Percentiles rank a stretch among this genome's conserved stretches.
Evolutionary conservation across 441 rosid species (phyloP).

Genomic region (Croton laevigatus): DNA sequence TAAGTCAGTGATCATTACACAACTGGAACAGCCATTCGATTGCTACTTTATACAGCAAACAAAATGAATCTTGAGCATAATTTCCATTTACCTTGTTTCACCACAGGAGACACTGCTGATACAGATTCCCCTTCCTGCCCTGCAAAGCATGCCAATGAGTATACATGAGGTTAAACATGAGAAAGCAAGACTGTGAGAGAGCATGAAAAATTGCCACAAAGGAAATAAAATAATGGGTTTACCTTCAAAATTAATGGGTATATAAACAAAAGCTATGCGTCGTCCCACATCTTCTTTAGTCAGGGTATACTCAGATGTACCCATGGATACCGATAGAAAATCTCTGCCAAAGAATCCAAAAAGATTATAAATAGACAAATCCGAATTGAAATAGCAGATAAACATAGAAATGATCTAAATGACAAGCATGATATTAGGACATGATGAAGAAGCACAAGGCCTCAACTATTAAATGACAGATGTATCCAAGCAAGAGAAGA

Average conservation of each 20-base stretch:
- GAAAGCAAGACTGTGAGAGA: constrained; percentile 21
- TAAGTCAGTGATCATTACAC: not conserved
- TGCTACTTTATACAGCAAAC: not conserved
- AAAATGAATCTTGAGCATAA: constrained; percentile 4
- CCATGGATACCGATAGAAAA: constrained; percentile 56
- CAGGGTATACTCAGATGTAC: constrained; percentile 82
- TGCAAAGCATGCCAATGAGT: constrained; percentile 37
- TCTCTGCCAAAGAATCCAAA: constrained; percentile 50
- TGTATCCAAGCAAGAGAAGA: not conserved
- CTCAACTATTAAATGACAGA: not conserved
- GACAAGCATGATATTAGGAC: not conserved
- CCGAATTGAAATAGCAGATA: not conserved
- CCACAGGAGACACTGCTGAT: constrained; percentile 55
- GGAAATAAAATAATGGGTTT: constrained; percentile 25
- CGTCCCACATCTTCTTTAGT: constrained; percentile 88
- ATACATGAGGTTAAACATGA: constrained; percentile 1
- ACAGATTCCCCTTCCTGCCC: constrained; percentile 90
- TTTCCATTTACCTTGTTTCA: constrained; percentile 73
- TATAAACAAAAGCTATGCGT: constrained; percentile 68
- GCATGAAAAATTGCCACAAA: constrained; percentile 12
- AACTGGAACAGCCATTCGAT: not conserved
- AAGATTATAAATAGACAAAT: not conserved
- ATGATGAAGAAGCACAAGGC: not conserved
- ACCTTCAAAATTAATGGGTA: constrained; percentile 98
- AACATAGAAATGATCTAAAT: not conserved